Evolutionary conservation across 768 basidiomycete genomes (phyloP), one percentile per base, ranked within the genome.

Genomic region (Rhizopogon roseolus): DNA sequence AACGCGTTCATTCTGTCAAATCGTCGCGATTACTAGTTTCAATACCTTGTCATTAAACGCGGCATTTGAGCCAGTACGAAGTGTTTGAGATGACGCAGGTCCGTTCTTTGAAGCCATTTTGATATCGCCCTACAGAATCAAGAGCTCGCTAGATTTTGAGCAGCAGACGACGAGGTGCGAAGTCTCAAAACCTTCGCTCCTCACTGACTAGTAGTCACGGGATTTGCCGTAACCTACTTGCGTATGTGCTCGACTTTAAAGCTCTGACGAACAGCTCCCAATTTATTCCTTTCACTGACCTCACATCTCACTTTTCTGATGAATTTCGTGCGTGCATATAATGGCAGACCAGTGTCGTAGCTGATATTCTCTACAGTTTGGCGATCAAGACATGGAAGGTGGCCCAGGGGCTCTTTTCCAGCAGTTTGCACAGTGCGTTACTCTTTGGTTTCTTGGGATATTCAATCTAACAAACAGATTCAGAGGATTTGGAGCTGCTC

Each of bases 1-100:
- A 58, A 69, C 67, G 65, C 64, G 70, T 73, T 64, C 61, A 52
- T 54, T 36, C 37, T 17, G 11, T 58, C 39, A 22, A 16, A 36
- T 13, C 38, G 55, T 41, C 25, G 17, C 5, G 37, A 41, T 17
- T 5, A 49, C 39, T 25, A 17, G 6, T 37, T 5, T 41, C 37
- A 1, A 38, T 60, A 84, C 91, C 81, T 88, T 93, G 76, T 93
- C 91, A 71, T 93, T 90, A 71, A 93, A 93, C 3, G 88, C 77
- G 37, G 85, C 80, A 80, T 88, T 89, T 28, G 86, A 71, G 49
- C 85, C 85, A 39, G 78, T 76, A 9, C 60, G 57, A 44, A 49
- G 1, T 29, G 49, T 57, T 41, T 58, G 53, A 27, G 65, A 51
- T 19, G 50, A 67, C 66, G 49, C 73, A 64, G 60, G 67, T 60